Base-by-base conservation (phyloP, 2,329 filamentous ascomycete species). In the Botrytis paeoniae region DNA sequence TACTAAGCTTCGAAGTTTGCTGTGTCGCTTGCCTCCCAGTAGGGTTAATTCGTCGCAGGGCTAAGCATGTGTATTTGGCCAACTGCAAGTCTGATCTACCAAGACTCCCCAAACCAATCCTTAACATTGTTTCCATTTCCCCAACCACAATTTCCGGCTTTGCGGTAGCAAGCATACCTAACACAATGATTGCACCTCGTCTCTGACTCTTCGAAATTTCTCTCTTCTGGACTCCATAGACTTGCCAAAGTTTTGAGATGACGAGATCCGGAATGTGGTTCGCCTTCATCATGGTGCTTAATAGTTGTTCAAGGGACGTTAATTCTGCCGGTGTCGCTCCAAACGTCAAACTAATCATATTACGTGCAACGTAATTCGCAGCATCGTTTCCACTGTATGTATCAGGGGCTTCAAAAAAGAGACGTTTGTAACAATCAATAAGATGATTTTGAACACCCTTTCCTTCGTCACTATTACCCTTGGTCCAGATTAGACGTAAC, bases 311-410 rank as follows among this genome's bases (percentile, higher is more conserved):
- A 14, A 99, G 86, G 64, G 94, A 98, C 0, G 96, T 99, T 71
- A 99, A 85, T 81, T 99, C 96, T 1, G 97, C 96, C 0, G 95
- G 94, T 0, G 95, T 97, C 1, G 95, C 95, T 41, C 95, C 95
- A 82, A 97, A 98, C 0, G 96, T 99, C 79, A 99, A 84, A 86
- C 95, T 98, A 82, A 98, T 98, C 95, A 99, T 99, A 83, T 98
- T 99, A 75, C 95, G 90, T 39, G 95, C 95, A 79, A 99, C 92
- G 81, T 97, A 99, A 81, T 97, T 98, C 65, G 96, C 95, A 3
- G 95, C 91, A 80, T 98, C 95, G 77, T 98, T 98, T 43, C 90
- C 85, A 73, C 88, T 93, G 83, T 97, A 98, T 7, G 91, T 91
- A 74, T 94, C 93, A 0, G 96, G 96, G 0, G 97, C 95, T 80